Base-by-base conservation (phyloP, 2,329 filamentous ascomycete species). In the Penicillium crustosum region DNA sequence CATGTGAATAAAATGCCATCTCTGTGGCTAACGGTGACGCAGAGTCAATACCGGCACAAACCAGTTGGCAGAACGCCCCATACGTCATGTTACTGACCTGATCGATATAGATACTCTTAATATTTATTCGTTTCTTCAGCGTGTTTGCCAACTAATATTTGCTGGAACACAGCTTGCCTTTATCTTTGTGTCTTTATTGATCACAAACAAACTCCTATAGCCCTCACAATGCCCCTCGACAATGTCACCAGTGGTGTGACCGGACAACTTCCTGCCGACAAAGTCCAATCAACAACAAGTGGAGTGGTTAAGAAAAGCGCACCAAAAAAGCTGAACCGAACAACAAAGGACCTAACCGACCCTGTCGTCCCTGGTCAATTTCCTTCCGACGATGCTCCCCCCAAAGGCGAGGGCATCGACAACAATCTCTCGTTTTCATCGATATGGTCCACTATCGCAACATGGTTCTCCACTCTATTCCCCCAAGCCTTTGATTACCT, bases 401-500 rank as follows among this genome's bases (percentile, higher is more conserved):
- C 23, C n/a, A 33, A 56, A 53, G 53, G 59, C 41, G 45, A 64
- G 19, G 38, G 29, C 31, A 19, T 61, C 25, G 57, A 66, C 9
- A 56, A 63, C 19, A 59, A 68, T 38, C 57, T 66, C 33, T 60
- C 61, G 13, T 59, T 68, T 23, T 51, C 54, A 3, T 55, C 61
- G 4, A 53, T 68, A 52, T 61, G 66, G 54, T 17, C 53, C 9
- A 49, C 54, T 15, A 45, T 69, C 23, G 57, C 25, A 7, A 13
- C 51, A 13, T 70, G 67, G 67, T 44, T 66, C 15, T 50, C 56
- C 2, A 53, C 58, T 2, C 55, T 68, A 4, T 51, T 69, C 17
- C 70, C 70, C 0, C 58, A 53, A 9, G 54, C 66, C 1, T 58
- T 73, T 38, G 69, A 73, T 53, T 59, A 64, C 19, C 68, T 73